phyloP scores from a whole-genome alignment of 1,139 yeast species.

The Blastobotrys petasosporus region DNA sequence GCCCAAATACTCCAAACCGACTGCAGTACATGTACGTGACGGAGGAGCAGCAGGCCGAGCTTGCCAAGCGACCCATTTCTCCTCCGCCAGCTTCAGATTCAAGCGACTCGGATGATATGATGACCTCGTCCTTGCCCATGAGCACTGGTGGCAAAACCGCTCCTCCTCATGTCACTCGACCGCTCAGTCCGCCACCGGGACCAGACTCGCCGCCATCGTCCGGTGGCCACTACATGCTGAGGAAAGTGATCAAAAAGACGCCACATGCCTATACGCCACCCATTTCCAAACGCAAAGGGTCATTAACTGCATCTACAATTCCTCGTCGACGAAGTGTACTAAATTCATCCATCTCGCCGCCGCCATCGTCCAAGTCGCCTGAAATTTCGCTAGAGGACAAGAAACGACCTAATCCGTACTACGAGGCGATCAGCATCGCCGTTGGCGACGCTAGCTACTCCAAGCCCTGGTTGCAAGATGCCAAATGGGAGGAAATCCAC shows the following conservation, averaged over 20 bases:
- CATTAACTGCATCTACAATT: not conserved
- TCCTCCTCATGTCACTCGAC: slow-evolving; percentile 13
- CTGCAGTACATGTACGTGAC: slow-evolving; percentile 25
- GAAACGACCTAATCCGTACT: slow-evolving; percentile 9
- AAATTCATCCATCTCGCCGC: not conserved
- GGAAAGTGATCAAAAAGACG: slow-evolving; percentile 24
- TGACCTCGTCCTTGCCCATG: slow-evolving; percentile 4
- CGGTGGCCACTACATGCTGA: slow-evolving; percentile 19
- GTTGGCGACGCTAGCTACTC: slow-evolving; percentile 5
- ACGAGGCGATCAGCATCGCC: slow-evolving; percentile 8
- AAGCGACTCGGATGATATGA: not conserved
- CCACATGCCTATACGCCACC: slow-evolving; percentile 26
- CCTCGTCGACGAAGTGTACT: not conserved
- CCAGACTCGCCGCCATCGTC: slow-evolving; percentile 10
- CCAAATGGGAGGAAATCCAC: slow-evolving; percentile 15
- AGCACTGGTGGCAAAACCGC: slow-evolving; percentile 2
- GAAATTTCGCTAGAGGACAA: not conserved
- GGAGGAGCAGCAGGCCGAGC: slow-evolving; percentile 11
- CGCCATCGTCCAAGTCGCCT: not conserved
- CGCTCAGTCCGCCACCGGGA: slow-evolving; percentile 14
- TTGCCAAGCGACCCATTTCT: slow-evolving; percentile 13
- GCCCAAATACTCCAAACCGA: slow-evolving; percentile 27
- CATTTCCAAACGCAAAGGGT: slow-evolving; percentile 8
- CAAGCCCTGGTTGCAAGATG: slow-evolving; percentile 8
- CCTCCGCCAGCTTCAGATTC: slow-evolving; percentile 13